A percentile compares a stretch with the other conserved stretches of the same genome.
phyloP scores from a whole-genome alignment of 805 yeast species.

The Danielia oregonensis region DNA sequence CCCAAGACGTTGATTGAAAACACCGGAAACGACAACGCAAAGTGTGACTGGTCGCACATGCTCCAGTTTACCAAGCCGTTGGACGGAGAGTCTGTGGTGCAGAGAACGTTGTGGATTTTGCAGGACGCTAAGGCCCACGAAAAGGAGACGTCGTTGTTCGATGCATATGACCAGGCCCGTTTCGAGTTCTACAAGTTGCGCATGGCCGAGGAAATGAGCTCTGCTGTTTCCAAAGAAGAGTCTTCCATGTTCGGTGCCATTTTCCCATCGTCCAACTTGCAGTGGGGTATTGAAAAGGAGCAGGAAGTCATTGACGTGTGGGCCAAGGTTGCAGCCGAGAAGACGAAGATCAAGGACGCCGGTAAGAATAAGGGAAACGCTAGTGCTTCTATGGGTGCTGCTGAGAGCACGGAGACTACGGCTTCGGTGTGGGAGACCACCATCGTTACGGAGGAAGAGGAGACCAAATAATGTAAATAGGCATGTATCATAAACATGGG shows the following conservation, averaged over 20 bases:
- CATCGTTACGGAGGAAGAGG: conserved; percentile 16
- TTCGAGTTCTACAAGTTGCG: conserved; percentile 84
- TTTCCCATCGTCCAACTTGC: conserved; percentile 57
- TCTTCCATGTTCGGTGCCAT: conserved; percentile 81
- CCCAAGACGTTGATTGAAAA: conserved; percentile 83
- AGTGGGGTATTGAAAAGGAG: conserved; percentile 68
- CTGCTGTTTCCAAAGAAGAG: conserved; percentile 74
- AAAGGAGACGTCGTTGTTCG: conserved; percentile 34
- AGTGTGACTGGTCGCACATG: conserved; percentile 75
- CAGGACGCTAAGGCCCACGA: conserved; percentile 16
- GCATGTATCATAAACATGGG: not conserved
- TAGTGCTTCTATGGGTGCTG: conserved; percentile 13
- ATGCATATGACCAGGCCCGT: conserved; percentile 83
- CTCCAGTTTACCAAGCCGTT: conserved; percentile 69
- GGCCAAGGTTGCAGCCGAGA: conserved; percentile 65
- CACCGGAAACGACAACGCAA: conserved; percentile 51
- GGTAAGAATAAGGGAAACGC: conserved; percentile 21
- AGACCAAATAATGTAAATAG: conserved; percentile 7
- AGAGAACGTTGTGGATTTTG: conserved; percentile 40
- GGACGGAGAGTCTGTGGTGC: conserved; percentile 73
- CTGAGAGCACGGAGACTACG: conserved; percentile 12
- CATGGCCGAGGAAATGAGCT: conserved; percentile 78
- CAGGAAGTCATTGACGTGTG: conserved; percentile 68
- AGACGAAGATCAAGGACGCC: conserved; percentile 55
- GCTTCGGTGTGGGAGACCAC: conserved; percentile 23